Evolutionary conservation across 2,329 filamentous ascomycete species (phyloP), one percentile per base, ranked within the genome.

Genomic region (Penicillium aurantiogriseum): DNA sequence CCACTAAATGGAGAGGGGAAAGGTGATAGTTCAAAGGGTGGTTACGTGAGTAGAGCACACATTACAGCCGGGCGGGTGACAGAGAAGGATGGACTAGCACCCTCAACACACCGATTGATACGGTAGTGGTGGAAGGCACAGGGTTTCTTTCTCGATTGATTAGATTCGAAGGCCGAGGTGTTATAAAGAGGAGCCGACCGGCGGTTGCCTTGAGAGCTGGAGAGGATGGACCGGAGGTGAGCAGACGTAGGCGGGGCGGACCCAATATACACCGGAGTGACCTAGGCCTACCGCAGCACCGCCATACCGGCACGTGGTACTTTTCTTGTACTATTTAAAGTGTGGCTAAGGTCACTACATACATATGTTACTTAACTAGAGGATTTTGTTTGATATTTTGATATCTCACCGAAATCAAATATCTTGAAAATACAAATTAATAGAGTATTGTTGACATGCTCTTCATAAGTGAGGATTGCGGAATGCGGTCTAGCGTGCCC

Each of bases 171-270:
- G 10, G 19, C 17, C 11, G 49, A 47, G 5, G 19, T 23, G 45
- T 57, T 59, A 55, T 59, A 56, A n/a, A 62, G 62, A 62, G 60
- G 60, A 65, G 57, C 60, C 60, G 64, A 63, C 63, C 60, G 64
- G 64, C 64, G 64, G 63, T 66, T 66, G 64, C 64, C 63, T 67
- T 67, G 45, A 13, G 51, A 42, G 49, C 44, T 53, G 45, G 38
- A 53, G 52, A 58, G 33, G 54, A 53, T 53, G 46, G 44, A 42
- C 31, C 40, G 51, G 51, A 31, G 52, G 50, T 53, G 57, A 58
- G 51, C 45, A 53, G 60, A 49, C 35, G 51, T 50, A 56, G 57
- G 58, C 47, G 63, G 63, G 59, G 60, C 45, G 52, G 57, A 45
- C 47, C 54, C 58, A 58, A 56, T 39, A 44, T 62, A 63, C 58